phyloP scores from a whole-genome alignment of 148 eudicot genomes.

The Tetragonia tetragonoides region DNA sequence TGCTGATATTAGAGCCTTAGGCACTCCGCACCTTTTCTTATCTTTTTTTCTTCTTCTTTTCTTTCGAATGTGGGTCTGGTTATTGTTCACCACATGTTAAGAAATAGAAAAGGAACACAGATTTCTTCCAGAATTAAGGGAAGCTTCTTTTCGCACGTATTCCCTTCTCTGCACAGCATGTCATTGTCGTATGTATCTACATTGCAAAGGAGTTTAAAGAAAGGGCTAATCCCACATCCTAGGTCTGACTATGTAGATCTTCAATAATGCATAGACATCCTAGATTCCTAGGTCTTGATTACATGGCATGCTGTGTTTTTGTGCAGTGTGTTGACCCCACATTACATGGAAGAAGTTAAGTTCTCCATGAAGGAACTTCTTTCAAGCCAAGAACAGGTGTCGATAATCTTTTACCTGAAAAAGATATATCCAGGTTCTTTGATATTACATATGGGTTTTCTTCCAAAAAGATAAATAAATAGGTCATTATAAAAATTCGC shows the following conservation, averaged over 20 bases:
- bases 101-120: background rate
- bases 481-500: background rate
- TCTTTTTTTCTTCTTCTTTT: too few species aligned
- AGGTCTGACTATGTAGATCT: background rate
- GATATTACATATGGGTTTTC: background rate
- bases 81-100: background rate
- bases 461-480: background rate
- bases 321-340: slow-evolving; percentile 91
- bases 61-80: too few species aligned
- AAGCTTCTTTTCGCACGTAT: too few species aligned
- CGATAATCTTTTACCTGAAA: slow-evolving; percentile 81
- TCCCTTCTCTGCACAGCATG: background rate
- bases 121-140: too few species aligned
- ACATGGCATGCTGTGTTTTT: slow-evolving; percentile 14
- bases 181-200: background rate
- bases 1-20: too few species aligned
- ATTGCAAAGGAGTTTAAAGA: background rate
- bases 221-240: background rate
- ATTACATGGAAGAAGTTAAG: slow-evolving; percentile 79
- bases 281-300: background rate
- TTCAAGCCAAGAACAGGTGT: slow-evolving; percentile 69
- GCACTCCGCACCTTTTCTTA: too few species aligned
- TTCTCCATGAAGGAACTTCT: slow-evolving; percentile 70
- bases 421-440: slow-evolving; percentile 88
- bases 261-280: background rate